phyloP scores from a whole-genome alignment of 176 grass and related monocot genomes.

The Guadua angustifolia region DNA sequence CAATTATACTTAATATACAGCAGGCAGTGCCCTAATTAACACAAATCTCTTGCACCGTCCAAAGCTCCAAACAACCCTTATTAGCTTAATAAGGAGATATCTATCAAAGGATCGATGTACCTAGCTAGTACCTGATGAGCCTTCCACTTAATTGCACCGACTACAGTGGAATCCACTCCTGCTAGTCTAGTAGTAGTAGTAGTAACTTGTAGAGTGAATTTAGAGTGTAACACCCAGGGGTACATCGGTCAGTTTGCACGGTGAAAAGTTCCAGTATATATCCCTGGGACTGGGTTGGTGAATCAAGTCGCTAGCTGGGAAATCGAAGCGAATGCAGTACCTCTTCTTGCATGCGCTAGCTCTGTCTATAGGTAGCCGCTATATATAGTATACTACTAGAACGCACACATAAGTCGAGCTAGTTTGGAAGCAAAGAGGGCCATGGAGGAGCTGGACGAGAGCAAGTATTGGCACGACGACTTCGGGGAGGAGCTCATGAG shows the following conservation, averaged over 20 bases:
- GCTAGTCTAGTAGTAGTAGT: background rate
- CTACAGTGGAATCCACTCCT: background rate
- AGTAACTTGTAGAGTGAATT: background rate
- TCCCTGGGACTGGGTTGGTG: slow-evolving; percentile 33
- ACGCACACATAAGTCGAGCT: too few relatives aligned
- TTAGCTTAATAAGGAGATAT: slow-evolving; percentile 2
- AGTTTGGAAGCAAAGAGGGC: background rate
- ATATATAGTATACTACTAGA: too few relatives aligned
- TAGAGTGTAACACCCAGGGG: slow-evolving; percentile 17
- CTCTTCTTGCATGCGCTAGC: slow-evolving; percentile 15
- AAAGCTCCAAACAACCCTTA: slow-evolving; percentile 20
- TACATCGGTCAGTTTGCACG: slow-evolving; percentile 39
- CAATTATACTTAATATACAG: background rate
- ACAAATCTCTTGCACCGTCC: slow-evolving; percentile 7
- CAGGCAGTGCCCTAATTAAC: background rate
- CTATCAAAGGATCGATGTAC: slow-evolving; percentile 19
- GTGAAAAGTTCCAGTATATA: slow-evolving; percentile 35
- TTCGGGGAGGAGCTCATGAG: slow-evolving; percentile 60
- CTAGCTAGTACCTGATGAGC: background rate
- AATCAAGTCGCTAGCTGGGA: slow-evolving; percentile 36
- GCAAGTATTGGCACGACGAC: slow-evolving; percentile 49
- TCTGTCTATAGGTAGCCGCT: too few relatives aligned
- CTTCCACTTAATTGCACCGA: background rate
- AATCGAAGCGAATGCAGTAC: background rate
- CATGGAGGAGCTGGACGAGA: slow-evolving; percentile 52